A percentile compares a stretch with the other conserved stretches of the same genome.
phyloP scores from a whole-genome alignment of 2,329 filamentous ascomycete genomes.

The Ascochyta fabae region DNA sequence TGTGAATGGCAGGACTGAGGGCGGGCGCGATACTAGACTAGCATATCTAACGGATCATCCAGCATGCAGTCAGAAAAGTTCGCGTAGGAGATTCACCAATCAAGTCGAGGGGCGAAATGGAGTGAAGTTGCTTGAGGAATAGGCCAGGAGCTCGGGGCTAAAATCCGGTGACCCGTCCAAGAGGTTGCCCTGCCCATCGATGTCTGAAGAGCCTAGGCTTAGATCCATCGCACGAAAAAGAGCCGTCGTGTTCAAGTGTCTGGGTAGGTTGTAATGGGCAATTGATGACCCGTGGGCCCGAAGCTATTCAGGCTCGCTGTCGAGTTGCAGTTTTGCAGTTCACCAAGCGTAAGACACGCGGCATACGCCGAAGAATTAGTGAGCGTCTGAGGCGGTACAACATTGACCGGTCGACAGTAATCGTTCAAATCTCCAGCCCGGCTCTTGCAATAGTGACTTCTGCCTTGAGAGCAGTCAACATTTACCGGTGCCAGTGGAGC shows the following conservation, averaged over 20 bases:
- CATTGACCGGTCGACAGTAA: background rate
- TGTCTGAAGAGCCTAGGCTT: slow-evolving; percentile 9
- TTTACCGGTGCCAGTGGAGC: slow-evolving; percentile 45
- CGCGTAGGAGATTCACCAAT: slow-evolving; percentile 9
- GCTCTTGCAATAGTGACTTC: slow-evolving; percentile 29
- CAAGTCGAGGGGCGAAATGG: background rate
- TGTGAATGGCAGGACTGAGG: background rate
- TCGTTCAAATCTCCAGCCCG: slow-evolving; percentile 3
- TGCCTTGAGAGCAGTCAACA: slow-evolving; percentile 37
- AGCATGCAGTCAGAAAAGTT: slow-evolving; percentile 1
- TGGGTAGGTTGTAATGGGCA: background rate
- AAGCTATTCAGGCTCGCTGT: slow-evolving; percentile 3
- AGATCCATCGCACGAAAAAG: background rate
- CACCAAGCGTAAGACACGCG: background rate
- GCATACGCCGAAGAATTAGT: background rate
- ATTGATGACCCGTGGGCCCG: background rate
- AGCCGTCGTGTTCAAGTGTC: background rate
- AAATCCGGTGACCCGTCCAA: slow-evolving; percentile 28
- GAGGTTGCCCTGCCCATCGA: slow-evolving; percentile 16
- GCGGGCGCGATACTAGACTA: background rate
- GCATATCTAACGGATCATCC: background rate
- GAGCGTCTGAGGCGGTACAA: background rate
- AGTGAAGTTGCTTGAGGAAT: slow-evolving; percentile 12
- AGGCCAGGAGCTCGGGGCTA: slow-evolving; percentile 30
- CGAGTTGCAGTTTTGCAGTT: background rate